These are phyloP conservation scores for Xylariomycetidae sp. DNA, from an alignment of 2,329 filamentous ascomycete genomes.

Conservation along the genomic window DNA sequence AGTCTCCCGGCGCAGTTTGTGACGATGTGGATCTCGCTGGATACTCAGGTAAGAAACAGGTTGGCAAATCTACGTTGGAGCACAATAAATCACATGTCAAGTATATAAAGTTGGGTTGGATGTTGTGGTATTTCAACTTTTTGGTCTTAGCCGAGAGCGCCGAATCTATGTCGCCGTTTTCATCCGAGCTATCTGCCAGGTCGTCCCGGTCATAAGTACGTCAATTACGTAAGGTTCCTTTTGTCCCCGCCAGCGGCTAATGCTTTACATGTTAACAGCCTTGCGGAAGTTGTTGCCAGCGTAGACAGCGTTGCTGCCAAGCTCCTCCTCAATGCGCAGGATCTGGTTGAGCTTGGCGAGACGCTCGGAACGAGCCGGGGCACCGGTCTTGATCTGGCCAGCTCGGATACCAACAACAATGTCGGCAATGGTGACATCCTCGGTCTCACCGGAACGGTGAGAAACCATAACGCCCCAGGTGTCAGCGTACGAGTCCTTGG, in stretches of 20 bases:
- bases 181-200: slow-evolving; percentile 19
- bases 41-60: no score
- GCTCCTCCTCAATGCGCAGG: slow-evolving; percentile 98
- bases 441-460: slow-evolving; percentile 97
- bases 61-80: no score
- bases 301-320: slow-evolving; percentile 85
- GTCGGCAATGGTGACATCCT: slow-evolving; percentile 98
- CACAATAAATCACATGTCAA: no score
- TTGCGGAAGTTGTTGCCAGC: slow-evolving; percentile 90
- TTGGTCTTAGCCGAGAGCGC: no score
- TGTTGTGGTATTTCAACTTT: no score
- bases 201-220: slow-evolving; percentile 20
- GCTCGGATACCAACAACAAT: slow-evolving; percentile 94
- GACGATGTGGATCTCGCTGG: no score
- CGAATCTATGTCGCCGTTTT: slow-evolving; percentile 23
- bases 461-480: slow-evolving; percentile 99
- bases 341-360: slow-evolving; percentile 99
- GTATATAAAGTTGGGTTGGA: no score
- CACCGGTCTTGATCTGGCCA: slow-evolving; percentile 99
- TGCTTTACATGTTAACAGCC: slow-evolving; percentile 85
- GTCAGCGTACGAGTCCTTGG: slow-evolving; percentile 95
- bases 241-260: slow-evolving; percentile 9
- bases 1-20: no score
- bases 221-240: slow-evolving; percentile 11
- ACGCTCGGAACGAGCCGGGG: slow-evolving; percentile 92